Base-by-base conservation (phyloP, 139 green algal genomes). In the Nannochloris sp. region DNA sequence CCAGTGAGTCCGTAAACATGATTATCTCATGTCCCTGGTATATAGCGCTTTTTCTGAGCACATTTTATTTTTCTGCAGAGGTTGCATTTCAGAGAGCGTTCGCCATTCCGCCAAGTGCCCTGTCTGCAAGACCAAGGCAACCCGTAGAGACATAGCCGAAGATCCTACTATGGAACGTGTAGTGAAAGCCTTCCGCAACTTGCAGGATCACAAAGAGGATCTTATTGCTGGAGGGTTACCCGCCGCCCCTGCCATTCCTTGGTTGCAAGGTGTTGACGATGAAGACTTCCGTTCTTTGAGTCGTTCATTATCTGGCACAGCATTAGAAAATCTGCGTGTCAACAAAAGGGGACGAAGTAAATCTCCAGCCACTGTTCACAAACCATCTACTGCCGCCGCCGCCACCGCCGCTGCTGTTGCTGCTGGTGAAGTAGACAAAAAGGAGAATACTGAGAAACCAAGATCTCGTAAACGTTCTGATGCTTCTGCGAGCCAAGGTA, bases 131-230 rank as follows among this genome's bases (percentile, higher is more conserved):
- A 19, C 42, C 0, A 57, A 53, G 9, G 67, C 60, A 14, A 30
- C 39, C 3, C 45, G 68, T 25, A 47, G 76, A 7, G 67, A 77
- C 31, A 57, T 81, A 23, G 19, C 6, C 8, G 42, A n/a, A 0
- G 73, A 81, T 35, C 37, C 54, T 13, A 74, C 58, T 0, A 79
- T 81, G 61, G 73, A 78, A 37, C 32, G 48, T 4, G 45, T 81
- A 4, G 57, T 77, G 24, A 23, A 33, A 38, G 55, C 29, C 27
- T 63, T 67, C 33, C 12, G 14, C 14, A 45, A 19, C 7, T 7
- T 70, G 4, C 37, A 46, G 19, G 63, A 62, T 0, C 44, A 62
- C 27, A 57, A 70, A 32, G 48, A 47, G 33, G 48, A 44, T n/a
- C n/a, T n/a, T n/a, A n/a, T 60, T 48, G 29, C 12, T 33, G 37